These are phyloP conservation scores for Mycena leptocephala DNA, from an alignment of 768 basidiomycete species.

Conservation along the genomic window DNA sequence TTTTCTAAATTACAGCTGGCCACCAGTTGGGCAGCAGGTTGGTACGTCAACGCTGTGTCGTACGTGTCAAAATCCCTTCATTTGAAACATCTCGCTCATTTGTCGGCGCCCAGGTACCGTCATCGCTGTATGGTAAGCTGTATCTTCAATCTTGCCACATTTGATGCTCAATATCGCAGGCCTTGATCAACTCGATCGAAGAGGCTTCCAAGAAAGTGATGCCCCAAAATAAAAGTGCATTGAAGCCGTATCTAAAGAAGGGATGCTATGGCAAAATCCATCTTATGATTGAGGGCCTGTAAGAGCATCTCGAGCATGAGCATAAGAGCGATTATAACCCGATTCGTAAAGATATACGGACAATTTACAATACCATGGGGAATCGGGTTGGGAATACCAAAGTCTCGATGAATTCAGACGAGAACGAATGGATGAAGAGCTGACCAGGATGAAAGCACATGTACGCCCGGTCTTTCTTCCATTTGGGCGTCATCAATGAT, in stretches of 20 bases:
- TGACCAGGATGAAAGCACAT: slow-evolving; percentile 13
- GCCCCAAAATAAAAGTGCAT: slow-evolving; percentile 23
- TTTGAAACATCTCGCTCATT: background rate
- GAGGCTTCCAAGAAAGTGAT: slow-evolving; percentile 9
- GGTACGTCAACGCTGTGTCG: slow-evolving; percentile 41
- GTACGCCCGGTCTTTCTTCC: background rate
- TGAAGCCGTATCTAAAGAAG: slow-evolving; percentile 31
- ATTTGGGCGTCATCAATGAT: background rate
- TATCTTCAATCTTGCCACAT: background rate
- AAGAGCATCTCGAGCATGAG: background rate
- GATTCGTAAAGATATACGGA: slow-evolving; percentile 15
- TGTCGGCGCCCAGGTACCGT: background rate
- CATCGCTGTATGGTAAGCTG: slow-evolving; percentile 29
- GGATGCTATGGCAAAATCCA: slow-evolving; percentile 29
- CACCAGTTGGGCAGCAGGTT: slow-evolving; percentile 45
- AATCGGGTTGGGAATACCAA: slow-evolving; percentile 23
- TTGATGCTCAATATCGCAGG: slow-evolving; percentile 7
- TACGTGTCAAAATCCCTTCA: slow-evolving; percentile 14
- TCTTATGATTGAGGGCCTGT: slow-evolving; percentile 32
- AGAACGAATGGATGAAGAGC: slow-evolving; percentile 20
- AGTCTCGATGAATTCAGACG: slow-evolving; percentile 12
- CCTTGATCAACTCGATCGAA: slow-evolving; percentile 7
- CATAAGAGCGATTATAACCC: background rate
- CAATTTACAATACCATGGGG: slow-evolving; percentile 32
- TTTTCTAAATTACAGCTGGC: background rate